phyloP scores from a whole-genome alignment of 1,284 basidiomycete species.

The Fomitopsis pinicola region DNA sequence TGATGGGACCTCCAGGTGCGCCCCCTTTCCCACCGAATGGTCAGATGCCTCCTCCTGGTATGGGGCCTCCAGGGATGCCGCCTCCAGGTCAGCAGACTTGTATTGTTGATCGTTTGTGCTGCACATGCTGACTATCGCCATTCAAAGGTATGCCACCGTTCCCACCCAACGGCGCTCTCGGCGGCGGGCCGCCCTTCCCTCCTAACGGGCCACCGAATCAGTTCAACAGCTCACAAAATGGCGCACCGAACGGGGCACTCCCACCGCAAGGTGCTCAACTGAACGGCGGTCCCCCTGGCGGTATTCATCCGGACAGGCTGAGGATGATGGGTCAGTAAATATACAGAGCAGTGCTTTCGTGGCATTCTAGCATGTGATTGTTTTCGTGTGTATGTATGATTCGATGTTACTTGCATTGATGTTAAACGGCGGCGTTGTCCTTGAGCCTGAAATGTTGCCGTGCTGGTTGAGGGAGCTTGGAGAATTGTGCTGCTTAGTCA shows the following conservation, averaged over 20 bases:
- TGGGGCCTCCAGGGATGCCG: conserved; percentile 29
- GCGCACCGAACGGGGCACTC: conserved; percentile 30
- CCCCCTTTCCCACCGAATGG: conserved; percentile 32
- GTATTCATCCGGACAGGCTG: conserved; percentile 84
- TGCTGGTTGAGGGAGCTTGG: neutral
- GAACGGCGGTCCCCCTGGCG: conserved; percentile 34
- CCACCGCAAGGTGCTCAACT: conserved; percentile 29
- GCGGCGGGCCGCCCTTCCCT: conserved; percentile 48
- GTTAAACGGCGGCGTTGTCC: too few relatives aligned
- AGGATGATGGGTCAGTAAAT: conserved; percentile 65
- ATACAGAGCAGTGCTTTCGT: neutral
- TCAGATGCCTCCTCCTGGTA: conserved; percentile 28
- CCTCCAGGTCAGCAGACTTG: conserved; percentile 18
- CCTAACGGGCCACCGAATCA: conserved; percentile 29
- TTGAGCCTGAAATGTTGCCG: neutral
- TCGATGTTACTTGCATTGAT: neutral
- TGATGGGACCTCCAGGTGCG: conserved; percentile 40
- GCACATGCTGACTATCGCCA: neutral
- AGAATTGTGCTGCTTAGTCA: neutral
- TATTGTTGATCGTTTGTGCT: conserved; percentile 1
- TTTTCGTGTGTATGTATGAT: neutral
- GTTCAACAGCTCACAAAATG: conserved; percentile 30
- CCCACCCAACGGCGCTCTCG: conserved; percentile 38
- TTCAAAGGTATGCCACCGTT: conserved; percentile 47
- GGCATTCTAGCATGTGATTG: neutral